Conservation (phyloP, 805 yeast species). For the Tetrapisispora nanseiensis region DNA sequence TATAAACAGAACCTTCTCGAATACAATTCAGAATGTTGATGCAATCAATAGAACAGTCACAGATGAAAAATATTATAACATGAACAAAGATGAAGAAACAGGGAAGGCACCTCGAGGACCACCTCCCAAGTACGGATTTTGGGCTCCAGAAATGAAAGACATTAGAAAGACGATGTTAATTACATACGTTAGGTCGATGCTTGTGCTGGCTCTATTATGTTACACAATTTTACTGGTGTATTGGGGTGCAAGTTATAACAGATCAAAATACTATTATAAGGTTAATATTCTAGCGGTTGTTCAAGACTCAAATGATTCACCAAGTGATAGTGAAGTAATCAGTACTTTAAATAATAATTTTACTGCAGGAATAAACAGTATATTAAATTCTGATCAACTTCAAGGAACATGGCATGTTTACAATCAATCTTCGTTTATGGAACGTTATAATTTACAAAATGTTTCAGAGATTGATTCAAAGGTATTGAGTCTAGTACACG, state of each 20-base stretch:
- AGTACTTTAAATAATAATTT: constrained; percentile 3
- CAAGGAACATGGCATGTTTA: constrained; percentile 27
- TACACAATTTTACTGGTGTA: constrained; percentile 22
- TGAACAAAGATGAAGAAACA: background rate
- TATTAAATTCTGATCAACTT: background rate
- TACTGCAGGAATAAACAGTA: background rate
- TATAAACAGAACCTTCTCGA: constrained; percentile 1
- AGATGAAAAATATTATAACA: background rate
- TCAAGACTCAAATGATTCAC: constrained; percentile 19
- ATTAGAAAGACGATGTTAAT: background rate
- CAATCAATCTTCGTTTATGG: constrained; percentile 18
- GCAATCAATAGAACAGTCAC: background rate
- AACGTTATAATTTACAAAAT: constrained; percentile 12
- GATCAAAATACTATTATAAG: constrained; percentile 16
- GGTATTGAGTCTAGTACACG: constrained; percentile 37
- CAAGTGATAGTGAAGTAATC: constrained; percentile 1
- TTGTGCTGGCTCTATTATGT: constrained; percentile 16
- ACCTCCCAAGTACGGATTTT: constrained; percentile 1
- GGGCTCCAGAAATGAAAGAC: background rate
- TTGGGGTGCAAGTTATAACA: constrained; percentile 31
- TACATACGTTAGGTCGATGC: background rate
- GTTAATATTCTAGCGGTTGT: constrained; percentile 28
- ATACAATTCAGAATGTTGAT: background rate
- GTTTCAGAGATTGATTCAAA: constrained; percentile 27
- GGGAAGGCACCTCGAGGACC: background rate